Conservation (phyloP, 2,329 filamentous ascomycete species). For the Colletotrichum destructivum region DNA sequence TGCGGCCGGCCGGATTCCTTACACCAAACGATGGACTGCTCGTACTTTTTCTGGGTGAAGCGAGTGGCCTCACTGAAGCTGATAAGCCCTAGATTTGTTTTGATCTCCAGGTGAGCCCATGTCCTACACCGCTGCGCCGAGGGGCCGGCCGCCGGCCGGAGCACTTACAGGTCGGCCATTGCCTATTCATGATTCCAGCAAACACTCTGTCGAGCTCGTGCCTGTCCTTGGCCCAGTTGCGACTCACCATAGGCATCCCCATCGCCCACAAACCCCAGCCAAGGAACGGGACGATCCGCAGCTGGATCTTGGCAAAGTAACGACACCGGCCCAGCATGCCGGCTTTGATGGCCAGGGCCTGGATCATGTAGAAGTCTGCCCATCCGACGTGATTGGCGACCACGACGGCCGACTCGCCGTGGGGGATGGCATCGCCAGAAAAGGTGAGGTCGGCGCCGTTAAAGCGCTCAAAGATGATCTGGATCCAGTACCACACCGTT, state of each 20-base stretch:
- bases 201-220: constrained; percentile 72
- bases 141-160: constrained; percentile 16
- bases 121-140: constrained; percentile 2
- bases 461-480: constrained; percentile 67
- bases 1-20: constrained; percentile 63
- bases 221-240: constrained; percentile 72
- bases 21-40: constrained; percentile 67
- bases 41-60: constrained; percentile 68
- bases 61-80: constrained; percentile 76
- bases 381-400: constrained; percentile 73
- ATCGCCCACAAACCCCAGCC: constrained; percentile 77
- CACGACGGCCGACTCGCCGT: constrained; percentile 72
- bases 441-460: constrained; percentile 69
- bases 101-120: constrained; percentile 20
- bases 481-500: constrained; percentile 71
- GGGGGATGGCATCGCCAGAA: constrained; percentile 66
- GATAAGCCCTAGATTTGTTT: constrained; percentile 67
- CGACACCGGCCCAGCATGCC: constrained; percentile 74
- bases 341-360: constrained; percentile 67
- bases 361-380: constrained; percentile 77
- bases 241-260: constrained; percentile 75
- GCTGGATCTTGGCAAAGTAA: constrained; percentile 74
- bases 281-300: constrained; percentile 72
- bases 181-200: constrained; percentile 63
- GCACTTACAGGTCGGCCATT: constrained; percentile 71